phyloP scores from a whole-genome alignment of 768 basidiomycete genomes.

The Boletus rex-veris region DNA sequence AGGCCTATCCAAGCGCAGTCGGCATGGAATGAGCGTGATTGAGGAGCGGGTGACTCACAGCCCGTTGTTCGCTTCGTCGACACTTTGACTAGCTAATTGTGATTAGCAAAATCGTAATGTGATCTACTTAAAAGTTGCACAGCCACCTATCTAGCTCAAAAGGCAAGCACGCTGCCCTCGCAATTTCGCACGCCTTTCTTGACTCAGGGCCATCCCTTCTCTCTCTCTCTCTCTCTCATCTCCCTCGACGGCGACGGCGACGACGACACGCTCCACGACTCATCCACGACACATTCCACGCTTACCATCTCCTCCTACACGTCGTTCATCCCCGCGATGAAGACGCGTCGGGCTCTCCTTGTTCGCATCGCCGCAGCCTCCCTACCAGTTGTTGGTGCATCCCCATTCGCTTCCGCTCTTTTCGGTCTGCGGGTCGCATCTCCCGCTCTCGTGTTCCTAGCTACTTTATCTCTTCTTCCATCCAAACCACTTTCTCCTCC shows the following conservation, averaged over 20 bases:
- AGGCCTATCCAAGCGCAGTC: conserved; percentile 10
- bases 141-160: conserved; percentile 32
- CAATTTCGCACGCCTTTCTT: conserved; percentile 31
- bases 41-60: conserved; percentile 2
- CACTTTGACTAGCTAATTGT: too few species aligned
- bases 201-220: conserved; percentile 20
- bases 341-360: conserved; percentile 26
- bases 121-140: conserved; percentile 9
- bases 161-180: conserved; percentile 24
- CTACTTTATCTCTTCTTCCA: conserved; percentile 57
- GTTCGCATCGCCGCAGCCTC: conserved; percentile 19
- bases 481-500: conserved; percentile 43
- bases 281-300: conserved; percentile 1
- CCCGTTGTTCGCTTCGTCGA: neutral
- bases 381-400: conserved; percentile 23
- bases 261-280: conserved; percentile 21
- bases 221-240: conserved; percentile 18
- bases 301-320: neutral
- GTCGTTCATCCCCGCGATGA: conserved; percentile 13
- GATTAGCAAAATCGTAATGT: neutral
- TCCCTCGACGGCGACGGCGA: conserved; percentile 28
- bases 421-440: conserved; percentile 63
- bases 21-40: conserved; percentile 20
- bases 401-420: conserved; percentile 36
- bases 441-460: conserved; percentile 60